Percentiles rank a stretch among this genome's conserved stretches.
Conservation (phyloP, 192 early-diverging fungal species). For the Umbelopsis sp. region DNA sequence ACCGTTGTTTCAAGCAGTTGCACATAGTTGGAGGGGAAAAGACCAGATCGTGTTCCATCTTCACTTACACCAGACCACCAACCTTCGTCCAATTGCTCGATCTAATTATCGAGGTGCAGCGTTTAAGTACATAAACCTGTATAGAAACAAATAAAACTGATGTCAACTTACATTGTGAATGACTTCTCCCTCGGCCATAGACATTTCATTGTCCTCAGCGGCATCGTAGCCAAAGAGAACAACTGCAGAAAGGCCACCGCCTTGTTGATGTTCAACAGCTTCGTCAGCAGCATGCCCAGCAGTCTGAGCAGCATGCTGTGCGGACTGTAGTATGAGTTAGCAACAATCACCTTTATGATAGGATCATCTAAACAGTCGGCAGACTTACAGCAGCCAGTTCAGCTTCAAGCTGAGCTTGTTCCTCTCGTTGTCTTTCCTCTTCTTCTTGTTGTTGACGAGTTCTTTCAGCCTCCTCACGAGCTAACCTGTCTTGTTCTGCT, state of each 20-base stretch:
- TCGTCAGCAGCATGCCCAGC: slow-evolving; percentile 28
- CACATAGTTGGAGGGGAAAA: slow-evolving; percentile 74
- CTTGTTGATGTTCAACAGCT: slow-evolving; percentile 16
- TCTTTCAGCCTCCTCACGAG: slow-evolving; percentile 17
- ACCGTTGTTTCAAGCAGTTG: slow-evolving; percentile 32
- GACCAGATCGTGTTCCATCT: slow-evolving; percentile 71
- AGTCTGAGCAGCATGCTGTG: slow-evolving; percentile 17
- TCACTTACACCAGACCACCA: slow-evolving; percentile 91
- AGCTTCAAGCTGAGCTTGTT: slow-evolving; percentile 33
- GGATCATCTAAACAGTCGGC: neutral
- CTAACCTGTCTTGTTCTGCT: slow-evolving; percentile 27
- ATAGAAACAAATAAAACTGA: neutral
- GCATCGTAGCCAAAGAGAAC: slow-evolving; percentile 83
- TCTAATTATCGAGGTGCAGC: slow-evolving; percentile 37
- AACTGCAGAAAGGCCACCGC: slow-evolving; percentile 51
- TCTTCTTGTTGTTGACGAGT: slow-evolving; percentile 33
- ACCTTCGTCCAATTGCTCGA: slow-evolving; percentile 84
- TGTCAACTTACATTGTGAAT: slow-evolving; percentile 41
- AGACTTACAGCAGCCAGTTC: slow-evolving; percentile 16
- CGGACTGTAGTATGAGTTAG: neutral
- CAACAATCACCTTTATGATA: neutral
- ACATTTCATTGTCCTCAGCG: slow-evolving; percentile 84
- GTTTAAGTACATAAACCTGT: neutral
- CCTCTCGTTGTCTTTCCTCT: slow-evolving; percentile 32
- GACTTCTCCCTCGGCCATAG: slow-evolving; percentile 80